Conservation (phyloP, 1,139 yeast species). For the Yamadazyma jaroonii region DNA sequence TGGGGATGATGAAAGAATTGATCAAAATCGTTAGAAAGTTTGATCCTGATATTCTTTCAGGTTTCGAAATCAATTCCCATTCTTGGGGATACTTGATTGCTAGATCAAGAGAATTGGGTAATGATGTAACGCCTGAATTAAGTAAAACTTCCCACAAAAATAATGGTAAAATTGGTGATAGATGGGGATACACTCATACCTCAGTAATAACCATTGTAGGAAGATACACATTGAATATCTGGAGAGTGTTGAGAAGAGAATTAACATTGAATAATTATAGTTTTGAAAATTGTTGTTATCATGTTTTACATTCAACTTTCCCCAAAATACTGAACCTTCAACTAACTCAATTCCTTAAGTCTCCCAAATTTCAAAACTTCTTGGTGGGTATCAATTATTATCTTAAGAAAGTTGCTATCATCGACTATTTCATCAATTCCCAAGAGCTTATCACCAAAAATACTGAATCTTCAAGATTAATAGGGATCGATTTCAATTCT, state of each 20-base stretch:
- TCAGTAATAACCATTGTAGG: slow-evolving; percentile 70
- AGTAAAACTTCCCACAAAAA: slow-evolving; percentile 48
- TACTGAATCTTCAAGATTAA: slow-evolving; percentile 78
- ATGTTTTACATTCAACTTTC: slow-evolving; percentile 60
- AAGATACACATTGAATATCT: slow-evolving; percentile 76
- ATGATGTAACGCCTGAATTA: slow-evolving; percentile 46
- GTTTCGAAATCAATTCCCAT: slow-evolving; percentile 74
- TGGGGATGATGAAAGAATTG: slow-evolving; percentile 34
- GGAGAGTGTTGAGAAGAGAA: slow-evolving; percentile 73
- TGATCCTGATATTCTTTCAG: slow-evolving; percentile 88
- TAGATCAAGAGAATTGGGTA: slow-evolving; percentile 44
- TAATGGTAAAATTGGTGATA: slow-evolving; percentile 59
- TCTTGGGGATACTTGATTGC: slow-evolving; percentile 93
- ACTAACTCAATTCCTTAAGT: slow-evolving; percentile 50
- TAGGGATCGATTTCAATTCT: slow-evolving; percentile 88
- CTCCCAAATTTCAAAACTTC: slow-evolving; percentile 22
- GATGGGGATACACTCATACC: slow-evolving; percentile 83
- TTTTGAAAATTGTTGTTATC: slow-evolving; percentile 71
- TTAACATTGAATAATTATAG: slow-evolving; percentile 65
- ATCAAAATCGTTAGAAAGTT: slow-evolving; percentile 56
- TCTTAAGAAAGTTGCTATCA: slow-evolving; percentile 44
- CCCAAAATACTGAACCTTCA: slow-evolving; percentile 59
- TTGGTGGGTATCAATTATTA: slow-evolving; percentile 51
- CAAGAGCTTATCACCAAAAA: slow-evolving; percentile 71
- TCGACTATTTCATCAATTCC: slow-evolving; percentile 49